These are phyloP conservation scores for Kalmusia sp. DNA, from an alignment of 2,329 filamentous ascomycete species.

Conservation along the genomic window DNA sequence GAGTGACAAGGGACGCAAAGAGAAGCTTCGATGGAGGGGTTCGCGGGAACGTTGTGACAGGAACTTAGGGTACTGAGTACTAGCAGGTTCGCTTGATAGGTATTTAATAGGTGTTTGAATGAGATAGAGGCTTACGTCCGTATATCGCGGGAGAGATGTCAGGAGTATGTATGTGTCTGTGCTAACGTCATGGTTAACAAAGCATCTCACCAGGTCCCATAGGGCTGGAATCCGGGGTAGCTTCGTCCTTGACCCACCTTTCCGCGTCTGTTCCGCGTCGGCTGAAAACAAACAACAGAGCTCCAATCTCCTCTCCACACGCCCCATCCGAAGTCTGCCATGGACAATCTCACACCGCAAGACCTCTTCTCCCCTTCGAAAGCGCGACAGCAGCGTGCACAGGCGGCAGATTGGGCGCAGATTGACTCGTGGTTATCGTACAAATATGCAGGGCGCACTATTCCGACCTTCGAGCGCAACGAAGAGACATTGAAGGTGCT, in stretches of 20 bases:
- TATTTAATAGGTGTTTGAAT: too few relatives aligned
- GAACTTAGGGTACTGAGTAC: not conserved
- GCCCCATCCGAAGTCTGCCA: conserved; percentile 6
- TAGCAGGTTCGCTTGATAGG: too few relatives aligned
- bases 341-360: conserved; percentile 47
- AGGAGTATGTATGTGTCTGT: too few relatives aligned
- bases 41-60: not conserved
- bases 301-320: too few relatives aligned
- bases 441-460: conserved; percentile 69
- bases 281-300: not conserved
- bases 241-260: not conserved
- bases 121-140: not conserved
- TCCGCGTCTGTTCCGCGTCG: not conserved
- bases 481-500: conserved; percentile 79
- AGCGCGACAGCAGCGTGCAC: conserved; percentile 76
- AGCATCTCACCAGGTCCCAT: not conserved
- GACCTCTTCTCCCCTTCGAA: conserved; percentile 67
- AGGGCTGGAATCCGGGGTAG: conserved; percentile 7
- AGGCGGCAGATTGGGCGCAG: conserved; percentile 89
- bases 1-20: conserved; percentile 13
- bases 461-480: conserved; percentile 85
- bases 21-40: conserved; percentile 13
- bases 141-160: not conserved
- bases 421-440: conserved; percentile 80
- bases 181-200: not conserved